Percentiles rank a stretch among this genome's conserved stretches.
Evolutionary conservation across 495 filamentous ascomycete genomes (phyloP).

Genomic region (Penicillium paxilli): DNA sequence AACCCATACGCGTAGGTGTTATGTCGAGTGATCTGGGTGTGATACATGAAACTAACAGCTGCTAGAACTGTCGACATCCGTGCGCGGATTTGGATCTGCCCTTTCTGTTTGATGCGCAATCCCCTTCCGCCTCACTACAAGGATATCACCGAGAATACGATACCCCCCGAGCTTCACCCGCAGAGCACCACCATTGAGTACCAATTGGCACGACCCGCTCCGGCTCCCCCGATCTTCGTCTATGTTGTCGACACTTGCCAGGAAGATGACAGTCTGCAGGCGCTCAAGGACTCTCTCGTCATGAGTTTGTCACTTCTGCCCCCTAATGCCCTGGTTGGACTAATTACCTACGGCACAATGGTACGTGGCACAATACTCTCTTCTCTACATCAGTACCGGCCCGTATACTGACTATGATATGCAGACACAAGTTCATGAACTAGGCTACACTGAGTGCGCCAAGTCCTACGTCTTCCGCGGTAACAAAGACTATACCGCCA

Average conservation of each 20-base stretch:
- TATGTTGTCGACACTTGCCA: conserved; percentile 99
- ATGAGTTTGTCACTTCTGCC: conserved; percentile 96
- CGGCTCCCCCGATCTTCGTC: conserved; percentile 92
- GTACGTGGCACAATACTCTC: conserved; percentile 44
- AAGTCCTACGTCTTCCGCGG: conserved; percentile 99
- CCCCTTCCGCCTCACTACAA: conserved; percentile 96
- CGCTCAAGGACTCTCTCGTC: conserved; percentile 92
- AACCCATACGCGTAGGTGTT: conserved; percentile 87
- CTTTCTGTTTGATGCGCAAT: conserved; percentile 96
- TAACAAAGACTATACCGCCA: conserved; percentile 94
- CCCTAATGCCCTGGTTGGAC: conserved; percentile 87
- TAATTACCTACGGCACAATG: conserved; percentile 98
- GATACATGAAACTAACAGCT: conserved; percentile 19
- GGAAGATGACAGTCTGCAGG: conserved; percentile 94
- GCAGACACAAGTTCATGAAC: conserved; percentile 93
- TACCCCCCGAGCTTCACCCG: conserved; percentile 93
- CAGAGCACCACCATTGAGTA: conserved; percentile 98
- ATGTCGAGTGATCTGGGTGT: background rate
- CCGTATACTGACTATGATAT: conserved; percentile 21
- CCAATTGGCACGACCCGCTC: conserved; percentile 85
- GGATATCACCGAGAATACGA: conserved; percentile 92
- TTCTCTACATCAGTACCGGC: background rate
- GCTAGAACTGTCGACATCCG: conserved; percentile 90
- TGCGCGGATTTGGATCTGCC: conserved; percentile 96
- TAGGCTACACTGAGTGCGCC: conserved; percentile 96